These are phyloP conservation scores for Lichina pygmaea DNA, from an alignment of 495 filamentous ascomycete genomes.

Conservation along the genomic window DNA sequence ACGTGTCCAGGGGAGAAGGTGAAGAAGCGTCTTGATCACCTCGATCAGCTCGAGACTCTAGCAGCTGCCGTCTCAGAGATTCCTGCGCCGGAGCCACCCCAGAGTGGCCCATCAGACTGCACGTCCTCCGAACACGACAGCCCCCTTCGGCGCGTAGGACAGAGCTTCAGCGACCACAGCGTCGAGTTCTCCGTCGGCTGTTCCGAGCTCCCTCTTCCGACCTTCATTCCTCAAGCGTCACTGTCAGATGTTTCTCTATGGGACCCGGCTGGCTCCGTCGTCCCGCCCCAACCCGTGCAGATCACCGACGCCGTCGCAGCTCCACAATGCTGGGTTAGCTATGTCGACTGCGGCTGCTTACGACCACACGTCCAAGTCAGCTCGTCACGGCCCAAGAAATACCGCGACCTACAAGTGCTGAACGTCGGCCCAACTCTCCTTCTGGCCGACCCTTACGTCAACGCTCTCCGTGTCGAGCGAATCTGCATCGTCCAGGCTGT, in stretches of 20 bases:
- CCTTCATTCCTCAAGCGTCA: no score
- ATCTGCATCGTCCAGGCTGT: slow-evolving; percentile 8
- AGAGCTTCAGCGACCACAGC: no score
- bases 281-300: neutral
- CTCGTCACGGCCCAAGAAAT: neutral
- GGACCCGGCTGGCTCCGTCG: neutral
- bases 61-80: neutral
- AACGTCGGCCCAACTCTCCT: neutral
- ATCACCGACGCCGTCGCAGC: slow-evolving; percentile 1
- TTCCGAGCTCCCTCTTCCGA: no score
- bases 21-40: neutral
- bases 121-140: no score
- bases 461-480: slow-evolving; percentile 8
- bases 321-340: slow-evolving; percentile 3
- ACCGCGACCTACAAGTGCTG: slow-evolving; percentile 1
- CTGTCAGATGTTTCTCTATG: no score
- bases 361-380: slow-evolving; percentile 5
- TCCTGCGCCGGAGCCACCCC: no score
- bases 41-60: neutral
- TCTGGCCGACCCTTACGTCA: slow-evolving; percentile 8
- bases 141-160: no score
- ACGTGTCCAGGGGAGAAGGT: neutral
- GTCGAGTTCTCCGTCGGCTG: no score
- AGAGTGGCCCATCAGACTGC: no score
- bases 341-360: slow-evolving; percentile 5